Conservation (phyloP, 23 red algal species). For the Gracilariopsis chorda region DNA sequence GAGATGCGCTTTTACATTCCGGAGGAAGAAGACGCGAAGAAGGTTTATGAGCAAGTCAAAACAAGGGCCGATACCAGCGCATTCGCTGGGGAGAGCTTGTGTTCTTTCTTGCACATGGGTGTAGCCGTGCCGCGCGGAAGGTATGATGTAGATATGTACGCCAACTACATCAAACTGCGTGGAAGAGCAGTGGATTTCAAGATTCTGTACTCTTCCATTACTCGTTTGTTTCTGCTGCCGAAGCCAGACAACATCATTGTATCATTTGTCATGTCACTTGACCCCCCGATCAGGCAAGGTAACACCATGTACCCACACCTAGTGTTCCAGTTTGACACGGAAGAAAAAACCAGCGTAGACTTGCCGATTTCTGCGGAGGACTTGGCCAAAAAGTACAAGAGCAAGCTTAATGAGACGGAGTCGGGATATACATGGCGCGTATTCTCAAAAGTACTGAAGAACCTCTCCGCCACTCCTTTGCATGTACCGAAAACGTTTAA, state of each 20-base stretch:
- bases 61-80: conserved; percentile 79
- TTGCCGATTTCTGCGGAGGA: conserved; percentile 82
- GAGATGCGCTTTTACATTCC: conserved; percentile 90
- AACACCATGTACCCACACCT: conserved; percentile 99
- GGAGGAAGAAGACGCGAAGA: conserved; percentile 68
- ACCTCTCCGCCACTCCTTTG: conserved; percentile 80
- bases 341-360: conserved; percentile 70
- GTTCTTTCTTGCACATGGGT: conserved; percentile 82
- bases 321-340: conserved; percentile 94
- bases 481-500: conserved; percentile 91
- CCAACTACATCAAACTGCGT: conserved; percentile 93
- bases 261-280: conserved; percentile 92
- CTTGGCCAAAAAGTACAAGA: conserved; percentile 76
- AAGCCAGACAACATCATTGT: conserved; percentile 94
- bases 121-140: conserved; percentile 89
- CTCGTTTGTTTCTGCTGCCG: conserved; percentile 89
- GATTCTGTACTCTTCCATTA: conserved; percentile 93
- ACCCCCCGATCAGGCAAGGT: conserved; percentile 98
- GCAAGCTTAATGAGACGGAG: conserved; percentile 70
- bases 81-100: conserved; percentile 92
- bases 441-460: conserved; percentile 92
- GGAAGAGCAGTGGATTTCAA: conserved; percentile 98
- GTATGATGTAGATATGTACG: conserved; percentile 98
- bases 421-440: conserved; percentile 88
- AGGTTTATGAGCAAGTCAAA: conserved; percentile 70